phyloP scores from a whole-genome alignment of 2,329 filamentous ascomycete genomes.

The Exophiala lecanii-corni region DNA sequence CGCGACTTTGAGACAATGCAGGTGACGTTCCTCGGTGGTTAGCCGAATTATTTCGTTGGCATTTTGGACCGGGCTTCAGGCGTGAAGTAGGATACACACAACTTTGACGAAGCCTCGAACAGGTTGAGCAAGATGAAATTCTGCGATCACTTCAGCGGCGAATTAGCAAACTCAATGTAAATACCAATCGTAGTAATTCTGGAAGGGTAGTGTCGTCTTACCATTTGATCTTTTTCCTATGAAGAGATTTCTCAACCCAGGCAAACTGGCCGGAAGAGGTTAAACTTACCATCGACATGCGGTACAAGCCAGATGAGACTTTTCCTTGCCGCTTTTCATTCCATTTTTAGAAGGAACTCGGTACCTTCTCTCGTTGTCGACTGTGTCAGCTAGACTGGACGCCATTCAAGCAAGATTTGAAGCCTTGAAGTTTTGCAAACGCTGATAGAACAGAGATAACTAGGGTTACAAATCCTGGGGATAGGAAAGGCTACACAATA shows the following conservation, averaged over 20 bases:
- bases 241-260: not conserved
- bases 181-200: not conserved
- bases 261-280: not conserved
- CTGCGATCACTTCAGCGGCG: not conserved
- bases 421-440: no score
- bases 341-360: no score
- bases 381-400: no score
- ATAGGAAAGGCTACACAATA: no score
- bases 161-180: not conserved
- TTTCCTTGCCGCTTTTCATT: not conserved
- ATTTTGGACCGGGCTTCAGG: not conserved
- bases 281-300: not conserved
- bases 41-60: not conserved
- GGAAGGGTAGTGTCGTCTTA: not conserved
- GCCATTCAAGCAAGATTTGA: no score
- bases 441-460: no score
- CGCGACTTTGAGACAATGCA: not conserved
- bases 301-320: not conserved
- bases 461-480: no score
- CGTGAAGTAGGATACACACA: not conserved
- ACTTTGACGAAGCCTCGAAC: not conserved
- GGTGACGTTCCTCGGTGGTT: not conserved
- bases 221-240: constrained; percentile 1
- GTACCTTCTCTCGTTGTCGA: no score
- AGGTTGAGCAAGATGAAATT: not conserved